Conservation (phyloP, 139 green algal species). For the Chlamydomonas applanata region DNA sequence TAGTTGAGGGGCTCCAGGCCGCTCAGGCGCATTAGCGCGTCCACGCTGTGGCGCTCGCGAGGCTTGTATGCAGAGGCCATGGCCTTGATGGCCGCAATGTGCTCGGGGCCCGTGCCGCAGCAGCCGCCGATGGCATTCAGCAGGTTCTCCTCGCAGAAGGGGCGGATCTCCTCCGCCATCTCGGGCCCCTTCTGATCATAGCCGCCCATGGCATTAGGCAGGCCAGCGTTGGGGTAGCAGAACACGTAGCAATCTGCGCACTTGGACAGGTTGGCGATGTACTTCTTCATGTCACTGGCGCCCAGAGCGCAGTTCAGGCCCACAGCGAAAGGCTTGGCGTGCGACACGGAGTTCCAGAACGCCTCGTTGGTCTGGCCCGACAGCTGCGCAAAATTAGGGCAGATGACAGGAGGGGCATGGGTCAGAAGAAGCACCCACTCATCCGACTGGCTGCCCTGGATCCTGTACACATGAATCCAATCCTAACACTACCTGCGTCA, state of each 20-base stretch:
- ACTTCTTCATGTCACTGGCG: conserved; percentile 91
- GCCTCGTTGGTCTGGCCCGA: conserved; percentile 98
- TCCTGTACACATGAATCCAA: no score
- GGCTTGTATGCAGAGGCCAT: conserved; percentile 70
- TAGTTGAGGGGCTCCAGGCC: conserved; percentile 96
- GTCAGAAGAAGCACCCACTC: no score
- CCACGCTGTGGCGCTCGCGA: conserved; percentile 57
- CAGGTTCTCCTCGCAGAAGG: conserved; percentile 86
- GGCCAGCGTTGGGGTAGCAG: conserved; percentile 96
- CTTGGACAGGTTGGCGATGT: conserved; percentile 87
- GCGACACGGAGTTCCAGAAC: conserved; percentile 94
- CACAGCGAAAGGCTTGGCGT: conserved; percentile 90
- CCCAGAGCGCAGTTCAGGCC: conserved; percentile 98
- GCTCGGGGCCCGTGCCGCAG: conserved; percentile 88
- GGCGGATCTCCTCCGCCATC: conserved; percentile 94
- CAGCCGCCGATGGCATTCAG: conserved; percentile 96
- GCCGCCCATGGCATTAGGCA: conserved; percentile 97
- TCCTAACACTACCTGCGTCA: no score
- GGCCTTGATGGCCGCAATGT: conserved; percentile 83
- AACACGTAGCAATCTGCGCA: conserved; percentile 95
- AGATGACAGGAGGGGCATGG: not conserved
- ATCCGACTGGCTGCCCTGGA: no score
- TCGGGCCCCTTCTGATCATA: conserved; percentile 94
- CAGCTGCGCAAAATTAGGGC: conserved; percentile 42
- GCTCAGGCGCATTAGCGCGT: conserved; percentile 82